Percentiles rank a stretch among this genome's conserved stretches.
Evolutionary conservation across 495 filamentous ascomycete genomes (phyloP).

Genomic region (Podospora appendiculata): DNA sequence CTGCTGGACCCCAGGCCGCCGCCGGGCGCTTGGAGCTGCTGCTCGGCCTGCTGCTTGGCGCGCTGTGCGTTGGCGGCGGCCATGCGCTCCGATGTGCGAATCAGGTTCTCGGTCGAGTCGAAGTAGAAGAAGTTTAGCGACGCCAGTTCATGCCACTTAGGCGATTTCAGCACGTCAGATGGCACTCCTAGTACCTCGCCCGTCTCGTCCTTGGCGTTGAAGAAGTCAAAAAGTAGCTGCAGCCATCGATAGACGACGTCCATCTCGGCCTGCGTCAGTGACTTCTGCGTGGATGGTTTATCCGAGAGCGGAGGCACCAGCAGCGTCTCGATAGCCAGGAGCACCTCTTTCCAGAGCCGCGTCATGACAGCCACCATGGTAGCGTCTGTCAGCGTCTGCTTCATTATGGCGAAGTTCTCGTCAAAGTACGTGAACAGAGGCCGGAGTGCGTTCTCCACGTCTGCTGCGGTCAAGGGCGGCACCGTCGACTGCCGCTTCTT

Average conservation of each 20-base stretch:
- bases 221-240: slow-evolving; percentile 85
- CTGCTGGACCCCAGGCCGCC: neutral
- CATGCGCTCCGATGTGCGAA: slow-evolving; percentile 91
- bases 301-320: slow-evolving; percentile 93
- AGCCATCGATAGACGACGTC: slow-evolving; percentile 96
- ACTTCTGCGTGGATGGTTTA: slow-evolving; percentile 84
- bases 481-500: slow-evolving; percentile 45
- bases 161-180: slow-evolving; percentile 82
- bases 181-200: slow-evolving; percentile 85
- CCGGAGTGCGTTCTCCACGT: slow-evolving; percentile 73
- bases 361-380: slow-evolving; percentile 98
- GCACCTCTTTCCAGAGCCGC: slow-evolving; percentile 93
- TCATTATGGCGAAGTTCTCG: slow-evolving; percentile 99
- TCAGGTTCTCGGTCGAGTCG: slow-evolving; percentile 82
- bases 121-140: slow-evolving; percentile 98
- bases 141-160: slow-evolving; percentile 97
- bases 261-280: slow-evolving; percentile 79
- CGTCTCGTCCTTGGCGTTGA: slow-evolving; percentile 85
- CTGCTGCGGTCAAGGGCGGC: slow-evolving; percentile 55
- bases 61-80: slow-evolving; percentile 79
- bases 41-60: slow-evolving; percentile 52
- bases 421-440: slow-evolving; percentile 96
- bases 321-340: slow-evolving; percentile 81
- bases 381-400: slow-evolving; percentile 82
- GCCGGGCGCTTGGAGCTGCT: slow-evolving; percentile 7